Evolutionary conservation across 345 rosid genomes (phyloP).

Genomic region (Melaleuca alternifolia): DNA sequence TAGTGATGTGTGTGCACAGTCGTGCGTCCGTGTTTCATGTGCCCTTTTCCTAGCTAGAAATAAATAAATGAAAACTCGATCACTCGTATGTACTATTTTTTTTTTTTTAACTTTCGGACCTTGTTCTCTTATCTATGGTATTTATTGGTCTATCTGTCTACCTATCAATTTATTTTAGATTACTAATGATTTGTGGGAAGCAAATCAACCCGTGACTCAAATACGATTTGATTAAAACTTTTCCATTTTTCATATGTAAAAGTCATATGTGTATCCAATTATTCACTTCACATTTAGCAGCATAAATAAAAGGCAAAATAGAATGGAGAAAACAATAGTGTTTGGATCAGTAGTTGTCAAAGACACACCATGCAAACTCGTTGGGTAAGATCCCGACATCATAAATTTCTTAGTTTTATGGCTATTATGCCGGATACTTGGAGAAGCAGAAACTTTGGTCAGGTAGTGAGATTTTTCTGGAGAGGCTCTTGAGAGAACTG

Average conservation of each 20-base stretch:
- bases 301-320: background rate
- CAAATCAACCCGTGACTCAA: background rate
- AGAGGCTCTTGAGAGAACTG: background rate
- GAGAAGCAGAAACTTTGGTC: background rate
- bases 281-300: background rate
- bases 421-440: background rate
- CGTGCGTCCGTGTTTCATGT: rapidly evolving
- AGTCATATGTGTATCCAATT: background rate
- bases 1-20: background rate
- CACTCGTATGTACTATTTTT: background rate
- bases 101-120: background rate
- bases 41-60: background rate
- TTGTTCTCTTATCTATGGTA: background rate
- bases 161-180: background rate
- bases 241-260: background rate
- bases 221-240: background rate
- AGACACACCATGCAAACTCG: background rate
- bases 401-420: background rate
- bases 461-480: background rate
- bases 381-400: background rate
- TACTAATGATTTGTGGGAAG: background rate
- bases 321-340: background rate
- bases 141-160: background rate
- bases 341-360: background rate
- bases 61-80: background rate